Evolutionary conservation across 2,329 filamentous ascomycete genomes (phyloP), one percentile per base, ranked within the genome.

Genomic region (Diplodia scrobiculata): DNA sequence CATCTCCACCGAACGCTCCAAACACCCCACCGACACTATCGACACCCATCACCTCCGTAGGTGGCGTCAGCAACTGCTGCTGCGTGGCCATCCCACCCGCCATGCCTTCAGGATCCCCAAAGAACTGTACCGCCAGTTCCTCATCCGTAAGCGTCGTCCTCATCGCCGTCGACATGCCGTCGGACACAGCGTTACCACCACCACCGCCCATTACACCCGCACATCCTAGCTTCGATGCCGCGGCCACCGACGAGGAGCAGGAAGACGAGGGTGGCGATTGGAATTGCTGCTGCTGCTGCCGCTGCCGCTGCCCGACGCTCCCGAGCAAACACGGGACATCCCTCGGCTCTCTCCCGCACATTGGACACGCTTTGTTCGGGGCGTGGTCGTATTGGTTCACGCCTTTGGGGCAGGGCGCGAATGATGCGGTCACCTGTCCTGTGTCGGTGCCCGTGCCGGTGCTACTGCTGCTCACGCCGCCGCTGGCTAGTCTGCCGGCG

Each of bases 371-470:
- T 34, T 48, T 52, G 27, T 3, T 21, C 32, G 60, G 60, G 19
- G n/a, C 60, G 25, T 63, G 50, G 5, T 63, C 60, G 60, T 63
- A 63, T 48, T 63, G 48, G 14, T 63, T 63, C 1, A 63, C 60
- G 34, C 60, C 60, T 7, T 27, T 53, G 10, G 48, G 48, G 9
- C 60, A 63, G 14, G 60, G 60, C 14, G 47, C 50, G 11, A 52
- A 45, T 5, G 21, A 7, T 6, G 27, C 45, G 13, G 34, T 25
- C 25, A 25, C 25, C 25, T 25, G 25, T 25, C 25, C 25, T 4
- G 25, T 25, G 25, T 25, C 25, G 25, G 25, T 4, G 25, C 25
- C 32, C 29, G 34, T 36, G 34, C 9, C 34, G 34, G 7, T 2
- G 34, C 7, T 13, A 10, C 10, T 32, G 29, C 29, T 32, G 29